These are phyloP conservation scores for Pseudonitzschia pungens DNA, from an alignment of 108 stramenopile genomes.

Conservation along the genomic window DNA sequence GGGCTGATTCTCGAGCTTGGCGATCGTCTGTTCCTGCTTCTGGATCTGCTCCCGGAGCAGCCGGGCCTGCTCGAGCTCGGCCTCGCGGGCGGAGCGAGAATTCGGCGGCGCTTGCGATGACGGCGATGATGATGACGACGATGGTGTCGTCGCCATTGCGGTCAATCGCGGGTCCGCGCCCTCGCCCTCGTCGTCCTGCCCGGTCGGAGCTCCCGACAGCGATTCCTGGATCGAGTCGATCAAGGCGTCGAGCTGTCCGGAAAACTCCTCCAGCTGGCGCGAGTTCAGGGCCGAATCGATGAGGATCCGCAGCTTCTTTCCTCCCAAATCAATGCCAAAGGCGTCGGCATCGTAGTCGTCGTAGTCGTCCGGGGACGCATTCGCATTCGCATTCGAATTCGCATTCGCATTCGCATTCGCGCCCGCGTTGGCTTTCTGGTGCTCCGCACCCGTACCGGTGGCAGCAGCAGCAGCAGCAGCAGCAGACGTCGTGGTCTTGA, in stretches of 20 bases:
- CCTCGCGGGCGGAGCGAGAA: background rate
- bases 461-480: too few relatives aligned
- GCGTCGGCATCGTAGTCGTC: too few relatives aligned
- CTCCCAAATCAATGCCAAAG: constrained; percentile 1
- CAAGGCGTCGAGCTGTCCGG: constrained; percentile 18
- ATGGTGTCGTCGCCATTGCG: background rate
- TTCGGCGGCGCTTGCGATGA: background rate
- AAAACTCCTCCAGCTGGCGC: constrained; percentile 18
- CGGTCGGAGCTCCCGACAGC: background rate
- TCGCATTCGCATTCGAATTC: background rate
- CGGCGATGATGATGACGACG: background rate
- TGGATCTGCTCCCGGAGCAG: constrained; percentile 13
- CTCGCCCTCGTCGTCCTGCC: background rate
- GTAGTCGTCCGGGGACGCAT: too few relatives aligned
- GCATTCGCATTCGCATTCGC: too few relatives aligned
- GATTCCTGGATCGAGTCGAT: constrained; percentile 11
- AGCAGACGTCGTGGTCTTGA: too few relatives aligned
- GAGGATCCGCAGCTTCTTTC: constrained; percentile 13
- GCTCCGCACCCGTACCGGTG: too few relatives aligned
- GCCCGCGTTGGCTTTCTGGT: too few relatives aligned
- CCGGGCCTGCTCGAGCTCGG: constrained; percentile 16
- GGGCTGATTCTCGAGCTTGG: constrained; percentile 30
- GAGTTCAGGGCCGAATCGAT: constrained; percentile 25
- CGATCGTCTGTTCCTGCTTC: constrained; percentile 13
- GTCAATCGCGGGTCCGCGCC: background rate